Conservation (phyloP, 495 filamentous ascomycete species). For the Talaromyces wortmannii region DNA sequence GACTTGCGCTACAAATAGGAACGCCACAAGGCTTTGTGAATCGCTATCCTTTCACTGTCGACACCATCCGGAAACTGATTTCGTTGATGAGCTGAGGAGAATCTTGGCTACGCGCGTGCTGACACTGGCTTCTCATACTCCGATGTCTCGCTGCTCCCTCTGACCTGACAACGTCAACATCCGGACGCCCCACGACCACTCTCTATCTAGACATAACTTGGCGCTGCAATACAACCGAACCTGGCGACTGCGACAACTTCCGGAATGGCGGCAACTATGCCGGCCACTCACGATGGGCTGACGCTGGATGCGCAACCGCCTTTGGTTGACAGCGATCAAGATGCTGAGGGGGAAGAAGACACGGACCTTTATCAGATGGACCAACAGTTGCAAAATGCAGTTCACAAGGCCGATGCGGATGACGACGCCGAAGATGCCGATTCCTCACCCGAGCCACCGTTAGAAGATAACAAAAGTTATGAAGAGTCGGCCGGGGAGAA, state of each 20-base stretch:
- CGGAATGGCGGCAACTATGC: conserved; percentile 43
- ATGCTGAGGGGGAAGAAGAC: conserved; percentile 47
- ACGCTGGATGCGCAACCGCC: conserved; percentile 25
- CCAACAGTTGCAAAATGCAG: conserved; percentile 41
- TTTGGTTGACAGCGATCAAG: conserved; percentile 40
- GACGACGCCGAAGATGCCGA: conserved; percentile 38
- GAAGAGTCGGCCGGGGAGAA: conserved; percentile 33
- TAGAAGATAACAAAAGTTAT: conserved; percentile 3
- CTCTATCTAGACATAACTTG: background rate
- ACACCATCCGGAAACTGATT: background rate
- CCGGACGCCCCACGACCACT: background rate
- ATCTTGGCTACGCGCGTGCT: background rate
- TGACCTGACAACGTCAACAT: conserved; percentile 1
- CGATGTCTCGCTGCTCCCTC: conserved; percentile 4
- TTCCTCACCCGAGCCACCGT: conserved; percentile 23
- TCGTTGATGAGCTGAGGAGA: background rate
- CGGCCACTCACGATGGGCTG: conserved; percentile 33
- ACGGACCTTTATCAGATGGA: conserved; percentile 42
- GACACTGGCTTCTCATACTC: background rate
- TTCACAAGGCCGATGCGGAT: conserved; percentile 46
- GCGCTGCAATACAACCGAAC: conserved; percentile 14
- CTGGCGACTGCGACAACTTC: conserved; percentile 39
- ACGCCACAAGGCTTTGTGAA: background rate
- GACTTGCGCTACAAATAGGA: background rate
- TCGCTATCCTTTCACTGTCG: background rate